phyloP scores from a whole-genome alignment of 1,284 basidiomycete species.

The Rhodotorula sp. region DNA sequence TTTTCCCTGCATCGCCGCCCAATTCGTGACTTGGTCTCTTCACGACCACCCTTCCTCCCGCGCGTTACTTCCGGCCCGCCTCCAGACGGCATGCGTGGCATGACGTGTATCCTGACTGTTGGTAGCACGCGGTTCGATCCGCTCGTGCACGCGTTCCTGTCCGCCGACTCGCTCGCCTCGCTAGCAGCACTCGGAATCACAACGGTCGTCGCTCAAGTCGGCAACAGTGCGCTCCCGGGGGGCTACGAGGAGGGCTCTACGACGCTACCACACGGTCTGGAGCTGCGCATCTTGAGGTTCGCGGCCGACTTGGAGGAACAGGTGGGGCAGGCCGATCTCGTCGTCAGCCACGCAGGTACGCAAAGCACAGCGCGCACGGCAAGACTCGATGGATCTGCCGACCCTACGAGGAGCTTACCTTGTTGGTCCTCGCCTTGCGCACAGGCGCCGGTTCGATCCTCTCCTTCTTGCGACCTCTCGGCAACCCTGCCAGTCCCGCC shows the following conservation, averaged over 20 bases:
- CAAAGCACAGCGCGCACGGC: neutral
- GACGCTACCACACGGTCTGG: constrained; percentile 46
- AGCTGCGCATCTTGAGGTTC: constrained; percentile 68
- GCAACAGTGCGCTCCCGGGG: constrained; percentile 55
- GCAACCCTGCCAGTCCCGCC: neutral
- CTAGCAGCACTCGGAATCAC: constrained; percentile 61
- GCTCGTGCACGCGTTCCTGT: constrained; percentile 66
- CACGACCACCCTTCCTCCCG: neutral
- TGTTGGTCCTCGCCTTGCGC: neutral
- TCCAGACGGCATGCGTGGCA: neutral
- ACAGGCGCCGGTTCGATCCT: constrained; percentile 92
- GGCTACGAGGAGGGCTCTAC: constrained; percentile 46
- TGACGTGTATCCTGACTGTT: constrained; percentile 66
- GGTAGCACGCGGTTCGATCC: constrained; percentile 84
- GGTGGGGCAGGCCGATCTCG: constrained; percentile 66
- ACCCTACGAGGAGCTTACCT: neutral
- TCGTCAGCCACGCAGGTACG: constrained; percentile 91
- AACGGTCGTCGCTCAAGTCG: constrained; percentile 70
- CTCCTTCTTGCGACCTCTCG: constrained; percentile 67
- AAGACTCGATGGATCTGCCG: too few species aligned
- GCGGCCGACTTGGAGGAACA: constrained; percentile 67
- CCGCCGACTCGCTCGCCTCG: constrained; percentile 55
- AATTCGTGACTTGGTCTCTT: too few species aligned
- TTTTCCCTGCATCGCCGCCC: neutral
- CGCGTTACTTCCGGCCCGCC: neutral